Percentiles rank a stretch among this genome's conserved stretches.
These are phyloP conservation scores for Pythium phragmiticola DNA, from an alignment of 352 stramenopile genomes.

Conservation along the genomic window DNA sequence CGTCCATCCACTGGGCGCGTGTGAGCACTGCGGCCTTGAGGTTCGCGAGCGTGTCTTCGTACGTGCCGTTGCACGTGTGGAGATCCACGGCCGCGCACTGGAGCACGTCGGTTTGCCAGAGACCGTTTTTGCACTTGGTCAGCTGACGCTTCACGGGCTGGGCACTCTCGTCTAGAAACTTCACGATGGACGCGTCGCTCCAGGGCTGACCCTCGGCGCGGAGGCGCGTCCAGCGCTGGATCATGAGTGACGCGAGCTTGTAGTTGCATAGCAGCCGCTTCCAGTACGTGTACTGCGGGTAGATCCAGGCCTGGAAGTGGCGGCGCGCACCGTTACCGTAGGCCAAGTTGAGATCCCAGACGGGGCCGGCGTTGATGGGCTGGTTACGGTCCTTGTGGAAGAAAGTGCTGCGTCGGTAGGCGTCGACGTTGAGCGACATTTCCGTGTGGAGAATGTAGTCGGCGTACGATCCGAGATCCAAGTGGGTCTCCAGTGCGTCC, in stretches of 20 bases:
- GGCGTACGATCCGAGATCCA: slow-evolving; percentile 69
- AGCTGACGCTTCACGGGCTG: slow-evolving; percentile 50
- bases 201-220: slow-evolving; percentile 44
- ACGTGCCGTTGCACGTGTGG: slow-evolving; percentile 57
- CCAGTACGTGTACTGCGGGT: slow-evolving; percentile 74
- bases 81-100: slow-evolving; percentile 61
- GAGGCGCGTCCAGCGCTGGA: slow-evolving; percentile 74
- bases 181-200: slow-evolving; percentile 48
- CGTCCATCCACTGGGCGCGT: slow-evolving; percentile 73
- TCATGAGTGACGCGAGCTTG: slow-evolving; percentile 67
- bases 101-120: slow-evolving; percentile 48
- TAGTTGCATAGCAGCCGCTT: slow-evolving; percentile 81
- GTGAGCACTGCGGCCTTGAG: slow-evolving; percentile 47
- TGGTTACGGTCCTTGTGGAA: slow-evolving; percentile 78
- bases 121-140: slow-evolving; percentile 41
- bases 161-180: slow-evolving; percentile 52
- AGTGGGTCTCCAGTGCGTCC: slow-evolving; percentile 48
- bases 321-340: slow-evolving; percentile 67
- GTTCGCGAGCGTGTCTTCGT: slow-evolving; percentile 43
- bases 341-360: slow-evolving; percentile 81
- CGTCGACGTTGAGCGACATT: slow-evolving; percentile 80
- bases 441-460: slow-evolving; percentile 83
- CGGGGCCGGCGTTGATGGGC: slow-evolving; percentile 71
- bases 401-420: slow-evolving; percentile 75
- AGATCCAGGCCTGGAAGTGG: slow-evolving; percentile 69